A percentile compares a stretch with the other conserved stretches of the same genome.
Conservation (phyloP, 345 rosid genomes). For the Eucalyptus erythrocorys region DNA sequence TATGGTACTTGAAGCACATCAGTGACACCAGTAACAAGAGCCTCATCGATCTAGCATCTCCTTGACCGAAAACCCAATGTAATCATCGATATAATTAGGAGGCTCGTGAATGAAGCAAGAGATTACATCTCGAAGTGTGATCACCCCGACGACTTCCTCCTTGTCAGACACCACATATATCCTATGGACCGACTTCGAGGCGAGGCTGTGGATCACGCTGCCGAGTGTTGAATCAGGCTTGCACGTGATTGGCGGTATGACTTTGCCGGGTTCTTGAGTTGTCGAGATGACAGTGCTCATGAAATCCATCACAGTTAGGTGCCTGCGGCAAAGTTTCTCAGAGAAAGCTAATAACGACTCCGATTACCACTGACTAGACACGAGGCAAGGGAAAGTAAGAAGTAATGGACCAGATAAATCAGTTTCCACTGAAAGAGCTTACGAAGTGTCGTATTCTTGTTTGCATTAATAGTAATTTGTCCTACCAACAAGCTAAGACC, state of each 20-base stretch:
- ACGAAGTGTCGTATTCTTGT: neutral
- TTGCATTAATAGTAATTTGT: neutral
- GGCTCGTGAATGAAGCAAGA: conserved; percentile 85
- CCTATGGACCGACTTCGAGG: conserved; percentile 62
- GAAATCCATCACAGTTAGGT: conserved; percentile 51
- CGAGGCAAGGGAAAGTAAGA: neutral
- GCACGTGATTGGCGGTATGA: conserved; percentile 56
- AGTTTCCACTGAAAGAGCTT: neutral
- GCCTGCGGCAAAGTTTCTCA: conserved; percentile 18
- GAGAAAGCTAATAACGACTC: neutral
- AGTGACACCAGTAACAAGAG: neutral
- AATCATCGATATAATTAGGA: conserved; percentile 47
- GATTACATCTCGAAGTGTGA: conserved; percentile 83
- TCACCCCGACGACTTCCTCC: conserved; percentile 61
- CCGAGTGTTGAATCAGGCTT: conserved; percentile 46
- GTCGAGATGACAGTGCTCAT: conserved; percentile 32
- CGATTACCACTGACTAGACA: neutral
- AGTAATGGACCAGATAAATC: neutral
- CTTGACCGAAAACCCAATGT: conserved; percentile 44
- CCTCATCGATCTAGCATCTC: conserved; percentile 39
- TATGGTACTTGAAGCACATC: neutral
- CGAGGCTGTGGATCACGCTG: conserved; percentile 54
- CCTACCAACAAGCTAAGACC: neutral
- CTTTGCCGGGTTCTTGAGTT: conserved; percentile 24
- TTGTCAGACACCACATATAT: conserved; percentile 45